These are phyloP conservation scores for Lepidium didymum DNA, from an alignment of 345 rosid species.

Conservation along the genomic window DNA sequence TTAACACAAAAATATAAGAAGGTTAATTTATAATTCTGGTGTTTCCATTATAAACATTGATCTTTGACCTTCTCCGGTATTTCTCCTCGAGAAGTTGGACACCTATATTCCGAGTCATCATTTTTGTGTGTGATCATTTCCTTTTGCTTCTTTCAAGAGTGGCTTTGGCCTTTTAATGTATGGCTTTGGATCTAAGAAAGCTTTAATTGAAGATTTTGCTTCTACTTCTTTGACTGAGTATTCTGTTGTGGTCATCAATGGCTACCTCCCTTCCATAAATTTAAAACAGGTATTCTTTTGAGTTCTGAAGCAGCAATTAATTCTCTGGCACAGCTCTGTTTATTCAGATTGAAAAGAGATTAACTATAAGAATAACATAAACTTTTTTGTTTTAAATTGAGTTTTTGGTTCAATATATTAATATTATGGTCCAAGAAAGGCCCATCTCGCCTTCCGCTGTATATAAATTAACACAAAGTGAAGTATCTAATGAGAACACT, in stretches of 20 bases:
- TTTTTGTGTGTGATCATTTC: constrained; percentile 5
- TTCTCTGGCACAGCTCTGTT: background rate
- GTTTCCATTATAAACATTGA: background rate
- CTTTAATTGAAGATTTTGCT: constrained; percentile 79
- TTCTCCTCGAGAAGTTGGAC: background rate
- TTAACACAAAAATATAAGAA: too few species aligned
- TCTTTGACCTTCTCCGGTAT: background rate
- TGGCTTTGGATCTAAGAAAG: constrained; percentile 92
- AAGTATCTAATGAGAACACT: too few species aligned
- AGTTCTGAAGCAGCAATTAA: background rate
- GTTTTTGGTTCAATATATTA: too few species aligned
- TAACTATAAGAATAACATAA: background rate
- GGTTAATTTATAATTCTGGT: background rate
- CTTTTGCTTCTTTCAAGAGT: constrained; percentile 38
- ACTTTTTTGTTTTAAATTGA: too few species aligned
- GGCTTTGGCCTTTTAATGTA: constrained; percentile 89
- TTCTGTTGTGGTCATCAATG: constrained; percentile 79
- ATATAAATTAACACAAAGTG: too few species aligned
- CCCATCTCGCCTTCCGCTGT: too few species aligned
- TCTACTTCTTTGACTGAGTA: constrained; percentile 59
- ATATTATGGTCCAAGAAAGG: too few species aligned
- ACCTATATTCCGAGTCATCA: too few species aligned
- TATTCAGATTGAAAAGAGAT: background rate
- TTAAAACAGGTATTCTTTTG: constrained; percentile 59
- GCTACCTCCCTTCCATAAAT: constrained; percentile 75